phyloP scores from a whole-genome alignment of 2,329 filamentous ascomycete genomes.

The Sclerotinia sclerotiorum region DNA sequence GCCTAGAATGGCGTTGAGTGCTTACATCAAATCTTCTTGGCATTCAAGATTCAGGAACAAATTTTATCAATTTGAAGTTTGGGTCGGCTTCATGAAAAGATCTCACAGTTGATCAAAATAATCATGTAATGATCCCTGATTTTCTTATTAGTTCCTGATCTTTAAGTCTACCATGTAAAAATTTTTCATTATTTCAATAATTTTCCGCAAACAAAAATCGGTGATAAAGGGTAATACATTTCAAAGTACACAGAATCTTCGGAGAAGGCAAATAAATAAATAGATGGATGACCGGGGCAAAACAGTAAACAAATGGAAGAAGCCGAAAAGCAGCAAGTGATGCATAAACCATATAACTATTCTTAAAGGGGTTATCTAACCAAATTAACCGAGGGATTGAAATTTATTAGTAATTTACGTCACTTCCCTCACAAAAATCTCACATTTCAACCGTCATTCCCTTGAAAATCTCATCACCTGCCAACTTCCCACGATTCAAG shows the following conservation, averaged over 20 bases:
- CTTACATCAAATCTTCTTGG: no score
- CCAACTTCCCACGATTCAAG: constrained; percentile 3
- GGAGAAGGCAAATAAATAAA: background rate
- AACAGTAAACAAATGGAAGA: background rate
- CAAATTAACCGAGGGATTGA: constrained; percentile 6
- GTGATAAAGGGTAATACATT: background rate
- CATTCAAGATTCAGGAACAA: no score
- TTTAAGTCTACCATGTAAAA: background rate
- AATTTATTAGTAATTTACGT: background rate
- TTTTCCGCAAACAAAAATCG: background rate
- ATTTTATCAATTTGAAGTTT: no score
- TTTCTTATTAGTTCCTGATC: background rate
- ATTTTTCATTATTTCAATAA: no score
- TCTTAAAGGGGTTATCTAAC: background rate
- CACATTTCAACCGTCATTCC: background rate
- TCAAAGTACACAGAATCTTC: background rate
- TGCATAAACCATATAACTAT: no score
- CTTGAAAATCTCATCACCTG: constrained; percentile 8
- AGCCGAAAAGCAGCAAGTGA: background rate
- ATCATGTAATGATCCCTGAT: background rate
- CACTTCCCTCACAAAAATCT: background rate
- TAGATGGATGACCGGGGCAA: background rate
- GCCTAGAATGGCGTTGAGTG: no score
- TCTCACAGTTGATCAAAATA: no score
- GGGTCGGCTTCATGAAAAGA: no score